Percentiles rank a stretch among this genome's conserved stretches.
Conservation (phyloP, 495 filamentous ascomycete genomes). For the Lichina pygmaea region DNA sequence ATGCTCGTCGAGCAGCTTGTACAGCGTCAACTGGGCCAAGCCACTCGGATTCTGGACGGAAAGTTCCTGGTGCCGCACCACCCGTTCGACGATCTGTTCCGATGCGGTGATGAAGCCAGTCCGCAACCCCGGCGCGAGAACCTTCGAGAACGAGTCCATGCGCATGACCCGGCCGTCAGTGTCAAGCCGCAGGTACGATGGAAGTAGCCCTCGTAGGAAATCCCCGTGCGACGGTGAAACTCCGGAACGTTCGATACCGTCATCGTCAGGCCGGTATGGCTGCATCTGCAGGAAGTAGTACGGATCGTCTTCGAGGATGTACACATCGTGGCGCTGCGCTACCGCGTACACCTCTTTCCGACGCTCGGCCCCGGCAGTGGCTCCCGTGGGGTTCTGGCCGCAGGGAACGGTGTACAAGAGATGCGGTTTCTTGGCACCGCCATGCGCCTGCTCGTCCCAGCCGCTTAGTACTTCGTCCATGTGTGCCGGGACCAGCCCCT, state of each 20-base stretch:
- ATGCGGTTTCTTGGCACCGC: constrained; percentile 40
- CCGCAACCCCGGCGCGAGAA: constrained; percentile 31
- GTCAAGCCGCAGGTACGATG: constrained; percentile 33
- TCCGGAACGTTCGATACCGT: background rate
- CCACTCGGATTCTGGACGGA: constrained; percentile 65
- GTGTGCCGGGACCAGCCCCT: constrained; percentile 42
- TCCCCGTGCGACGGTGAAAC: constrained; percentile 20
- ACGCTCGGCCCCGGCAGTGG: constrained; percentile 41
- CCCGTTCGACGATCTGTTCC: constrained; percentile 59
- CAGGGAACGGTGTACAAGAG: constrained; percentile 63
- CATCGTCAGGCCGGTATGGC: constrained; percentile 33
- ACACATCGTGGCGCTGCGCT: constrained; percentile 56
- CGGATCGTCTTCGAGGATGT: constrained; percentile 88
- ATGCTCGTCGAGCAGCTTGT: constrained; percentile 71
- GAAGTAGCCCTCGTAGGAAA: constrained; percentile 31
- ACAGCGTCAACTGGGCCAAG: constrained; percentile 54
- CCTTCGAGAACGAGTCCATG: constrained; percentile 43
- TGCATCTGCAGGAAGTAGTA: constrained; percentile 93
- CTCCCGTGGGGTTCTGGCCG: constrained; percentile 82
- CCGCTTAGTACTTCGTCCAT: constrained; percentile 37
- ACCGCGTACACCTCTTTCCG: constrained; percentile 47
- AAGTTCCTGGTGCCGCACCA: constrained; percentile 48
- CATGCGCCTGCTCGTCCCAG: constrained; percentile 31
- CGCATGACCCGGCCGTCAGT: constrained; percentile 40
- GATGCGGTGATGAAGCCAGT: constrained; percentile 42